Percentiles rank a stretch among this genome's conserved stretches.
Conservation (phyloP, 2,329 filamentous ascomycete species). For the Penicillium nordicum region DNA sequence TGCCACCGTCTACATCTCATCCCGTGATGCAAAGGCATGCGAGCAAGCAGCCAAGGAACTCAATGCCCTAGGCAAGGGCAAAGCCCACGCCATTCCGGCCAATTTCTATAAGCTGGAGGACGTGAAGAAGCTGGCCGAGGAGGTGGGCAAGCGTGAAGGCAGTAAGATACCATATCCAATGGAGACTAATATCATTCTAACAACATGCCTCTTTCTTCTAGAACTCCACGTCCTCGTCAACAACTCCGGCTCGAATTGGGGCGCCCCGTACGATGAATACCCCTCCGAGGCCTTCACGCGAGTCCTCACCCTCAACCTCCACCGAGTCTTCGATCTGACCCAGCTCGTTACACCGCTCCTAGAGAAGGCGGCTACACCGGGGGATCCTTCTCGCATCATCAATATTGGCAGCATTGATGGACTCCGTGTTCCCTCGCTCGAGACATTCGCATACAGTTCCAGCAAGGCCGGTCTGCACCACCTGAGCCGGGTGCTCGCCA, state of each 20-base stretch:
- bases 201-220: slow-evolving; percentile 19
- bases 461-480: slow-evolving; percentile 55
- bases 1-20: slow-evolving; percentile 53
- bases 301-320: slow-evolving; percentile 54
- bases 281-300: slow-evolving; percentile 58
- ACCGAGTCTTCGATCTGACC: slow-evolving; percentile 50
- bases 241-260: slow-evolving; percentile 55
- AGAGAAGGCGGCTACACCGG: slow-evolving; percentile 44
- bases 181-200: neutral
- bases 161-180: slow-evolving; percentile 54
- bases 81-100: slow-evolving; percentile 50
- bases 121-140: slow-evolving; percentile 47
- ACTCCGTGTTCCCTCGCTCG: slow-evolving; percentile 50
- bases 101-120: slow-evolving; percentile 53
- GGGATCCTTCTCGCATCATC: slow-evolving; percentile 49
- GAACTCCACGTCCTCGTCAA: slow-evolving; percentile 50
- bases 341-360: slow-evolving; percentile 49
- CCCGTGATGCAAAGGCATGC: slow-evolving; percentile 51
- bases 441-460: slow-evolving; percentile 53
- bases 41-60: slow-evolving; percentile 47
- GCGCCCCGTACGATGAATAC: slow-evolving; percentile 57
- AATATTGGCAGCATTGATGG: slow-evolving; percentile 56
- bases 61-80: slow-evolving; percentile 52
- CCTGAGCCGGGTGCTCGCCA: slow-evolving; percentile 50
- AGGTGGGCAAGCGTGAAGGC: slow-evolving; percentile 48